Evolutionary conservation across 768 basidiomycete genomes (phyloP), one percentile per base, ranked within the genome.

Genomic region (Mycena capillaripes): DNA sequence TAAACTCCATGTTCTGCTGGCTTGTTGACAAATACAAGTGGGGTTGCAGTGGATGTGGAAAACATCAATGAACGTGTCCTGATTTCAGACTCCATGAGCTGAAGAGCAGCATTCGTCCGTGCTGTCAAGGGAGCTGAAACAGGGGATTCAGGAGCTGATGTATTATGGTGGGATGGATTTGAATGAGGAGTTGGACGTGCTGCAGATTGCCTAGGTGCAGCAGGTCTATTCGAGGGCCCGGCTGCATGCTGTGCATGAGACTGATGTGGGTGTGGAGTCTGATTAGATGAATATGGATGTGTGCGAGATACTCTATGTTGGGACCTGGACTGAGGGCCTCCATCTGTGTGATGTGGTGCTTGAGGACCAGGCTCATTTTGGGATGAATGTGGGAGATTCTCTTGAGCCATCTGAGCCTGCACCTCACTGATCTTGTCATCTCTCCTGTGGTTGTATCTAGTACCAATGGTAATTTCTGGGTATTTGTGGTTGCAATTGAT

Each of bases 1-100:
- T 63, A 78, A 12, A 63, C 48, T 11, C 64, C 74, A 40, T 55
- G 42, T 19, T 53, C 12, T 17, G 42, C 42, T 10, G 77, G 77
- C 10, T 72, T 38, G 29, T 75, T 70, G 8, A 71, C 40, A 61
- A 78, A 77, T 1, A 66, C 55, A 0, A 78, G 71, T 12, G 76
- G 76, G 16, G 1, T 62, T 21, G 40, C 40, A 2, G 61, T 27
- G 14, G 50, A 36, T 36, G 55, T 21, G 7, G 42, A 44, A 19
- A 44, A 11, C 55, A 34, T 34, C 11, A 16, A 27, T 12, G 6
- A 21, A 14, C 52, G 52, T 17, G 16, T 6, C 11, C 25, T 25
- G 52, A 53, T 29, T 17, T 53, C 25, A 9, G 16, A 17, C 16
- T 53, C 52, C 25, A 53, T 53, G 7, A 53, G 52, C 27, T 29